These are phyloP conservation scores for Penicillium sp. DNA, from an alignment of 2,329 filamentous ascomycete species.

Conservation along the genomic window DNA sequence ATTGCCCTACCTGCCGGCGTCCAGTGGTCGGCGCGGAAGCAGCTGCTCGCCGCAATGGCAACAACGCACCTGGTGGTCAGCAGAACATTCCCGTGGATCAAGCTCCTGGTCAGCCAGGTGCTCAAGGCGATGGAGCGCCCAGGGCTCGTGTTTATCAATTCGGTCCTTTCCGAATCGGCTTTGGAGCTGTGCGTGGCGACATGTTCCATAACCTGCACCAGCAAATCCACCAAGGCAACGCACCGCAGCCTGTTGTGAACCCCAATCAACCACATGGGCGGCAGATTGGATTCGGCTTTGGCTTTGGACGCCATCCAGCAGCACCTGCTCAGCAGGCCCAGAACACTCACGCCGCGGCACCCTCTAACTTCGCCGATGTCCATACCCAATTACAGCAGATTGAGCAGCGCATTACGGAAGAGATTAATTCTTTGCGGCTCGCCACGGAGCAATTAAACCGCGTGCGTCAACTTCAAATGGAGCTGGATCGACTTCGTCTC, in stretches of 20 bases:
- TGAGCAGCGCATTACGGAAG: conserved; percentile 67
- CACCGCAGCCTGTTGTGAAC: conserved; percentile 36
- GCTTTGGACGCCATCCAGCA: conserved; percentile 37
- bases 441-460: conserved; percentile 66
- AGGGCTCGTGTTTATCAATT: conserved; percentile 67
- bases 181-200: conserved; percentile 61
- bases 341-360: conserved; percentile 11
- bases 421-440: conserved; percentile 61
- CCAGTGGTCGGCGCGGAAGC: conserved; percentile 61
- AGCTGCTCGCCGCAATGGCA: conserved; percentile 30
- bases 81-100: conserved; percentile 37
- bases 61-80: conserved; percentile 29
- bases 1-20: conserved; percentile 89
- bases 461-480: conserved; percentile 65
- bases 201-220: conserved; percentile 65
- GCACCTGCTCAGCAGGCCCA: conserved; percentile 14
- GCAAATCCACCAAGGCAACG: conserved; percentile 55
- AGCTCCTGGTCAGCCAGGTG: conserved; percentile 38
- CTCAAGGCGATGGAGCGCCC: conserved; percentile 36
- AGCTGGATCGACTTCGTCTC: conserved; percentile 65
- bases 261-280: conserved; percentile 33
- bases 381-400: conserved; percentile 63
- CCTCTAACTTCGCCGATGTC: conserved; percentile 39
- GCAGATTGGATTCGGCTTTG: conserved; percentile 44
- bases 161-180: conserved; percentile 71